Evolutionary conservation across 2,329 filamentous ascomycete genomes (phyloP), one percentile per base, ranked within the genome.

Genomic region (Alternaria brassicicola): DNA sequence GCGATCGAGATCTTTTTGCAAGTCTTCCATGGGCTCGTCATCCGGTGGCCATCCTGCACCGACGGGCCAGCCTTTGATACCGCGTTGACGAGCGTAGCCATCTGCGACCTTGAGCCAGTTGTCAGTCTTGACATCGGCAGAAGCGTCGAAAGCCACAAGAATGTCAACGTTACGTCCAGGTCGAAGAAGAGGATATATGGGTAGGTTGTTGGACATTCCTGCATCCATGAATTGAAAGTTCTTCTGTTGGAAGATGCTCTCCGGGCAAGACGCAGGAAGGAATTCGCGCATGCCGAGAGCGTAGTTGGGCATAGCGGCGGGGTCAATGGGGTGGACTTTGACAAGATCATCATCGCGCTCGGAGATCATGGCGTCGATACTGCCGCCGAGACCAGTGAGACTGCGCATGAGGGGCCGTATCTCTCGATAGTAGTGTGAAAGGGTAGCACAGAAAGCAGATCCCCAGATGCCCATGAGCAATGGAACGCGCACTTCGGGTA

Each of bases 151-250:
- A 3, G 93, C 92, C 43, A 99, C 86, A 43, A 98, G 82, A 41
- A 99, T 85, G 68, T 99, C 95, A 6, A 99, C 89, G 55, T 96
- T 86, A 33, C 95, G 86, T 2, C 93, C 94, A 0, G 92, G 92
- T 10, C 95, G 88, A 17, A 99, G 87, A 3, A 98, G 84, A 0
- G 95, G 95, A 74, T 99, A 99, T 39, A 98, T 93, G 2, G 95
- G 95, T 8, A 99, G 83, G 72, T 99, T 99, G 75, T 99, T 98
- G 64, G 91, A 96, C 95, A 99, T 99, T 49, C 95, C 95, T 2
- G 95, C 93, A 76, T 99, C 95, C 93, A 97, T 98, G 15, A 84
- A 76, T 54, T 82, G 78, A 35, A 83, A 73, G 74, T 96, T 89
- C 42, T 88, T 83, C 13, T 83, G 84, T 17, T 86, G 82, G 68